Evolutionary conservation across 495 filamentous ascomycete species (phyloP).

Genomic region (Xanthoparmelia taractica): DNA sequence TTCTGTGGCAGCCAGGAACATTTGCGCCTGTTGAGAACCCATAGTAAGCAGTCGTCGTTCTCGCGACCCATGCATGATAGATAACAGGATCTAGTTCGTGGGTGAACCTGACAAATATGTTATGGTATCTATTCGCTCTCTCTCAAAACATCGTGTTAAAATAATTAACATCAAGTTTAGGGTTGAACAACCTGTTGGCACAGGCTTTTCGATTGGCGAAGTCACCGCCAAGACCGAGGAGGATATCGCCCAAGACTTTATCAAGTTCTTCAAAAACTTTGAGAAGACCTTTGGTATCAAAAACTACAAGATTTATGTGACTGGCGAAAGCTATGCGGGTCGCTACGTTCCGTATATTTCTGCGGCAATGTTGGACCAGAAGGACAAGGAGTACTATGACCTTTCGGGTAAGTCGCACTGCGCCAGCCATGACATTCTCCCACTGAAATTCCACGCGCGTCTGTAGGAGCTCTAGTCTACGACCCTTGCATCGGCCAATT

Average conservation of each 20-base stretch:
- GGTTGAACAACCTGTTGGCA: constrained; percentile 50
- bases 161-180: constrained; percentile 37
- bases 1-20: constrained; percentile 55
- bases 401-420: constrained; percentile 31
- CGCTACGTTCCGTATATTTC: constrained; percentile 50
- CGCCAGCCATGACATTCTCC: constrained; percentile 17
- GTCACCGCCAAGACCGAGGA: constrained; percentile 47
- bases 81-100: constrained; percentile 33
- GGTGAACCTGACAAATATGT: constrained; percentile 58
- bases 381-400: constrained; percentile 43
- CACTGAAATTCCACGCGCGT: constrained; percentile 8
- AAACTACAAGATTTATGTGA: constrained; percentile 54
- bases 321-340: constrained; percentile 54
- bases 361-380: constrained; percentile 42
- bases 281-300: constrained; percentile 53
- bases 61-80: too few relatives aligned
- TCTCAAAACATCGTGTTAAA: background rate
- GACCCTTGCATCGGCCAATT: constrained; percentile 40
- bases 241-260: constrained; percentile 51
- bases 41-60: constrained; percentile 33
- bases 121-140: constrained; percentile 40
- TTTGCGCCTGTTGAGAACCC: constrained; percentile 50
- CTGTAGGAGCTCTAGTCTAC: constrained; percentile 31
- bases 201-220: constrained; percentile 49
- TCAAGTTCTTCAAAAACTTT: constrained; percentile 58